Conservation (phyloP, 2,329 filamentous ascomycete species). For the Leptographium wingfieldii region DNA sequence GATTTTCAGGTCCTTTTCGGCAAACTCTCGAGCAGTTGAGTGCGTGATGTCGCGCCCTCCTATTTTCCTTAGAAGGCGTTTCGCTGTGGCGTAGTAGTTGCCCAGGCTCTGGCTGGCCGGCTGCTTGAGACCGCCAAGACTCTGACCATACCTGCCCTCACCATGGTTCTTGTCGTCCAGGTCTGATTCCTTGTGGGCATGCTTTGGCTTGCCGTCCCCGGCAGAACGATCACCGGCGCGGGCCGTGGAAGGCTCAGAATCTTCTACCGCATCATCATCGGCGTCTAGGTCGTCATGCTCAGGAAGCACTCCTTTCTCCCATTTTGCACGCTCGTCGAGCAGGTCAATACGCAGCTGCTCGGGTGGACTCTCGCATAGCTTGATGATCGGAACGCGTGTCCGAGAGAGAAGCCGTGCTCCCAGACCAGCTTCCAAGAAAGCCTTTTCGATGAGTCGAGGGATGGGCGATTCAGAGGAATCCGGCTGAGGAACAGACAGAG, state of each 20-base stretch:
- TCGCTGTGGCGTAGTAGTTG: constrained; percentile 35
- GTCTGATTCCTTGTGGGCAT: constrained; percentile 5
- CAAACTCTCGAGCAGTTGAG: constrained; percentile 32
- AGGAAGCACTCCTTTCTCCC: constrained; percentile 46
- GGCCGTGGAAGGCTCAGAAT: constrained; percentile 3
- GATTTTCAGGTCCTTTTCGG: constrained; percentile 29
- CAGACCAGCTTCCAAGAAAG: constrained; percentile 56
- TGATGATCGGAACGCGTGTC: constrained; percentile 78
- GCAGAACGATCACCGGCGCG: neutral
- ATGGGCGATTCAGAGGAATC: constrained; percentile 47
- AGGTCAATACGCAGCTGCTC: constrained; percentile 48
- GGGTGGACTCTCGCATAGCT: constrained; percentile 63
- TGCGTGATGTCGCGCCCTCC: constrained; percentile 37
- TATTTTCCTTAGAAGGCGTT: constrained; percentile 34
- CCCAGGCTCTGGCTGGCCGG: constrained; percentile 26
- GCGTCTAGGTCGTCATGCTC: constrained; percentile 24
- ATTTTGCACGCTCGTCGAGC: constrained; percentile 52
- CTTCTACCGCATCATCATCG: constrained; percentile 16
- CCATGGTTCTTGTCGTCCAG: constrained; percentile 4
- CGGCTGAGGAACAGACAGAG: constrained; percentile 39
- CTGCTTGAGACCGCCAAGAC: constrained; percentile 25
- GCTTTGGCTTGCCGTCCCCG: neutral
- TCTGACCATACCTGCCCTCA: constrained; percentile 7
- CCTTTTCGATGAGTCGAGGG: constrained; percentile 63
- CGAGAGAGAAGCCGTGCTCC: constrained; percentile 66